A percentile compares a stretch with the other conserved stretches of the same genome.
Evolutionary conservation across 2,329 filamentous ascomycete species (phyloP).

Genomic region (Colletotrichum navitas): DNA sequence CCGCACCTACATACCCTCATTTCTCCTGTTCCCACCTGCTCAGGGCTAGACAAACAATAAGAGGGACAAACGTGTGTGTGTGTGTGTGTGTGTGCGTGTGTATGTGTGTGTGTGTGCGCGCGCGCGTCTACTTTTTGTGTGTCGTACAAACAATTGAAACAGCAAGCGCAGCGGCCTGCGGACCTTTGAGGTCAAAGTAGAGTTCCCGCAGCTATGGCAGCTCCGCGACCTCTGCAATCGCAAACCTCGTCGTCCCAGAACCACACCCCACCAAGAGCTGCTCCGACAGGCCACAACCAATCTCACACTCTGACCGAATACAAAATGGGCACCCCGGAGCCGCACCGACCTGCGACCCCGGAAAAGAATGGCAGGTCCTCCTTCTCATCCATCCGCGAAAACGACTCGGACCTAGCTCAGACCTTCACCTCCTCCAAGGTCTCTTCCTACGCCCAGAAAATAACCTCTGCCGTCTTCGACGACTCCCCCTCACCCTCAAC

Average conservation of each 20-base stretch:
- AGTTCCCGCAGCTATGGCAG: constrained; percentile 40
- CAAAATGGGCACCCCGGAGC: constrained; percentile 49
- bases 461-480: constrained; percentile 63
- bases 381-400: constrained; percentile 73
- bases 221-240: constrained; percentile 37
- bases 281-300: constrained; percentile 39
- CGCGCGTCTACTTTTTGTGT: constrained; percentile 27
- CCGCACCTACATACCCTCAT: not conserved
- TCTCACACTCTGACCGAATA: constrained; percentile 39
- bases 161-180: constrained; percentile 35
- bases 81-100: constrained; percentile 17
- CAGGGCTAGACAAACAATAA: constrained; percentile 6
- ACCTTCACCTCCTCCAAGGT: constrained; percentile 74
- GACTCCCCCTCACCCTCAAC: constrained; percentile 61
- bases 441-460: constrained; percentile 65
- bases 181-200: constrained; percentile 39
- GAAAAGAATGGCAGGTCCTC: constrained; percentile 63
- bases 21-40: not conserved
- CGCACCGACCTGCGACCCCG: constrained; percentile 47
- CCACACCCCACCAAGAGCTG: constrained; percentile 53
- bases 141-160: constrained; percentile 41
- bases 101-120: constrained; percentile 2
- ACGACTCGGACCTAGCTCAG: constrained; percentile 70
- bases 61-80: constrained; percentile 1
- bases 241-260: constrained; percentile 47